phyloP scores from a whole-genome alignment of 331 rosid genomes.

The Acacia concinna region DNA sequence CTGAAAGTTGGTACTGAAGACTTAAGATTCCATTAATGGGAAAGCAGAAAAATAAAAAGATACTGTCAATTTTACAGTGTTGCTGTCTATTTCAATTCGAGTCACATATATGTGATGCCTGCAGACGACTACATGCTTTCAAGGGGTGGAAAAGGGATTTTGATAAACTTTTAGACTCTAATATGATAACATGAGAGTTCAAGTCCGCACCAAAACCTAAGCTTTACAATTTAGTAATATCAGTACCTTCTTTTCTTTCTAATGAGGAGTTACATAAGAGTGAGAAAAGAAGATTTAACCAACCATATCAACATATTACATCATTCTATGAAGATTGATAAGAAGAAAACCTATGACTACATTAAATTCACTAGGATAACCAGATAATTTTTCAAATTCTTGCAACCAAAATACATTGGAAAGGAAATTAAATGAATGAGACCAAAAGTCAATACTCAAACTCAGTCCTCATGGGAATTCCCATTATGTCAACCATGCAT shows the following conservation, averaged over 20 bases:
- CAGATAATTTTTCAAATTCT: not conserved
- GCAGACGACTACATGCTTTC: not conserved
- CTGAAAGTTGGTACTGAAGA: conserved; percentile 47
- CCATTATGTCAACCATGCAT: not conserved
- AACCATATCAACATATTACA: not conserved
- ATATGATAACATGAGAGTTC: not conserved
- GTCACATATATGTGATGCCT: not conserved
- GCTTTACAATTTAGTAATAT: not conserved
- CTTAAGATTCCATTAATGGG: conserved; percentile 14
- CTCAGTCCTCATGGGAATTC: not conserved
- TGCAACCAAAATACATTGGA: not conserved
- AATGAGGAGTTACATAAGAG: not conserved
- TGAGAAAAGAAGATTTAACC: not conserved
- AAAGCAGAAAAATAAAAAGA: not conserved
- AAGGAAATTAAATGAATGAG: not conserved
- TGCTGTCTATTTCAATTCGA: not conserved
- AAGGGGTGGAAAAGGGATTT: not conserved
- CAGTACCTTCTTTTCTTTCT: not conserved
- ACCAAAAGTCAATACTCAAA: conserved; percentile 2
- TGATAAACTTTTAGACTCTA: not conserved
- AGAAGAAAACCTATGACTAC: not conserved
- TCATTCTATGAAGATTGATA: not conserved
- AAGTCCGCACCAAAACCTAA: not conserved
- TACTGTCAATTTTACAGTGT: not conserved
- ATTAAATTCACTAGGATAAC: not conserved